These are phyloP conservation scores for Xylaria sp. DNA, from an alignment of 2,329 filamentous ascomycete genomes.

Conservation along the genomic window DNA sequence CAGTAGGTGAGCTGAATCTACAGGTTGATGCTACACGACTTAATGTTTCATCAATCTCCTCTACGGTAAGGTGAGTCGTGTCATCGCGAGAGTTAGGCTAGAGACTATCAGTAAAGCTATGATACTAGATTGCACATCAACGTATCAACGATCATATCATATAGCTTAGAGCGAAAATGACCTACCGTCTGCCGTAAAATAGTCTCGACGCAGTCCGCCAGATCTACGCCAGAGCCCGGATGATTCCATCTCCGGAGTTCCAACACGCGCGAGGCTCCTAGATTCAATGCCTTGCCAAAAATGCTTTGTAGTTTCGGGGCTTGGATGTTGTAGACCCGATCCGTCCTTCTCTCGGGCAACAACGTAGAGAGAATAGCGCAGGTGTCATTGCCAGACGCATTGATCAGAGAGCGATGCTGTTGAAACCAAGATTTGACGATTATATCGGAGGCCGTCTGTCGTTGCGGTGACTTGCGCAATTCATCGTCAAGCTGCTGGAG, in stretches of 20 bases:
- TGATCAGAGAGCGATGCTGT: slow-evolving; percentile 67
- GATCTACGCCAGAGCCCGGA: slow-evolving; percentile 69
- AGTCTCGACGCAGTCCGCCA: slow-evolving; percentile 76
- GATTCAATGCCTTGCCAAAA: slow-evolving; percentile 72
- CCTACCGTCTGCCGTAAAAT: slow-evolving; percentile 71
- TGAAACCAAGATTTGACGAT: slow-evolving; percentile 75
- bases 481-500: slow-evolving; percentile 72
- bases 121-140: not conserved
- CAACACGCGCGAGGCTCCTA: slow-evolving; percentile 69
- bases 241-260: slow-evolving; percentile 72
- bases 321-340: slow-evolving; percentile 81
- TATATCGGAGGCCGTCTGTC: slow-evolving; percentile 46
- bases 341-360: slow-evolving; percentile 78
- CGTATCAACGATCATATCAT: not conserved
- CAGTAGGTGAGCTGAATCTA: slow-evolving; percentile 74
- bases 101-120: slow-evolving; percentile 15
- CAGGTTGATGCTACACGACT: slow-evolving; percentile 74
- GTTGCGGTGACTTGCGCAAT: slow-evolving; percentile 49
- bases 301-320: slow-evolving; percentile 70
- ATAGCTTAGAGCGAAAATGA: slow-evolving; percentile 17
- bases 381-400: slow-evolving; percentile 65
- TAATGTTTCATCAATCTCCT: slow-evolving; percentile 77
- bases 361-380: slow-evolving; percentile 79
- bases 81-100: slow-evolving; percentile 59
- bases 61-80: slow-evolving; percentile 67